Evolutionary conservation across 305 asterid genomes (phyloP).

Genomic region (Solanum chacoense): DNA sequence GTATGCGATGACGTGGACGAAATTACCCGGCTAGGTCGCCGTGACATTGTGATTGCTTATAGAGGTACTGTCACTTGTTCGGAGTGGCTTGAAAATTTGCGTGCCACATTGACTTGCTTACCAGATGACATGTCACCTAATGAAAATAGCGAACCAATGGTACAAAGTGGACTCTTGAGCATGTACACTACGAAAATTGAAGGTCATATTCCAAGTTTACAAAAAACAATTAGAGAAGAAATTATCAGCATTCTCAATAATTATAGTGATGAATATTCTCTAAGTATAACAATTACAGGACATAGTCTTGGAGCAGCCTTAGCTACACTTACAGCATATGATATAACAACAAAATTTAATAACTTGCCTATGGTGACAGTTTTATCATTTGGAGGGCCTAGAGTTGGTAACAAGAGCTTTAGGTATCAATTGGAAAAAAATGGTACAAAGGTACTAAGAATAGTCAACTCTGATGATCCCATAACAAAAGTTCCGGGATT

Average conservation of each 20-base stretch:
- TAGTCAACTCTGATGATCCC: slow-evolving; percentile 72
- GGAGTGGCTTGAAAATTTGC: slow-evolving; percentile 82
- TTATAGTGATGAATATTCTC: slow-evolving; percentile 31
- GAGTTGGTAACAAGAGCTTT: slow-evolving; percentile 74
- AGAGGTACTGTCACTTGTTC: slow-evolving; percentile 78
- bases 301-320: slow-evolving; percentile 91
- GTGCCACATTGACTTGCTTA: slow-evolving; percentile 34
- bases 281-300: slow-evolving; percentile 84
- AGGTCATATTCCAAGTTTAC: slow-evolving; percentile 32
- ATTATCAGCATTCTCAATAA: slow-evolving; percentile 23
- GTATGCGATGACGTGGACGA: slow-evolving; percentile 61
- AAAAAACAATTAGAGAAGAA: slow-evolving; percentile 32
- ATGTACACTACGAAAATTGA: slow-evolving; percentile 47
- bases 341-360: slow-evolving; percentile 37
- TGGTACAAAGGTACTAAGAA: slow-evolving; percentile 60
- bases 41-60: slow-evolving; percentile 74
- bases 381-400: slow-evolving; percentile 82
- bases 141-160: slow-evolving; percentile 38
- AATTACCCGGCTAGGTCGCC: slow-evolving; percentile 61
- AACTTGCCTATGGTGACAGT: slow-evolving; percentile 50
- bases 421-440: slow-evolving; percentile 41
- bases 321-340: slow-evolving; percentile 78
- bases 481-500: slow-evolving; percentile 81
- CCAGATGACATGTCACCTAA: background rate
- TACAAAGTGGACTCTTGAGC: slow-evolving; percentile 71